These are phyloP conservation scores for Aspergillus olivimuriae DNA, from an alignment of 495 filamentous ascomycete genomes.

Conservation along the genomic window DNA sequence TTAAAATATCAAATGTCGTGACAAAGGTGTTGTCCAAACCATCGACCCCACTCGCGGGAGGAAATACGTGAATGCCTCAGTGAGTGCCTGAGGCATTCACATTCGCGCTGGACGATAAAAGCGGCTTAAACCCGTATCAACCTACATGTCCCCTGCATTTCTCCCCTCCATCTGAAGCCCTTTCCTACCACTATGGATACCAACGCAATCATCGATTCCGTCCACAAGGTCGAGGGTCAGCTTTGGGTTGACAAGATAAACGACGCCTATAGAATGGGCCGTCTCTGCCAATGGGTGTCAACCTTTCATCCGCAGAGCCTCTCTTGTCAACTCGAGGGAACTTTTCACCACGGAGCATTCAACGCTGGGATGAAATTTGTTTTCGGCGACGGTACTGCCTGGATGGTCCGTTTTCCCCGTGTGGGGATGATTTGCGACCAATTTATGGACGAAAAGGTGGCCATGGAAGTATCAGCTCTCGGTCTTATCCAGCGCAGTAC, in stretches of 20 bases:
- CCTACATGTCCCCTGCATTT: too few species aligned
- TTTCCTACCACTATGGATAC: constrained; percentile 23
- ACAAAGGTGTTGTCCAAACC: too few species aligned
- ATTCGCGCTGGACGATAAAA: too few species aligned
- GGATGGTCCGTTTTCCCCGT: constrained; percentile 37
- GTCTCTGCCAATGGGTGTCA: constrained; percentile 31
- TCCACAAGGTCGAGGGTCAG: constrained; percentile 17
- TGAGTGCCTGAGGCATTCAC: too few species aligned
- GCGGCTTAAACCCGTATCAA: too few species aligned
- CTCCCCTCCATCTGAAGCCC: too few species aligned
- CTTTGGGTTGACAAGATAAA: constrained; percentile 34
- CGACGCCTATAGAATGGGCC: constrained; percentile 20
- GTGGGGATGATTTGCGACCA: constrained; percentile 24
- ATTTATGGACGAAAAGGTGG: constrained; percentile 35
- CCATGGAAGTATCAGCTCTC: constrained; percentile 35
- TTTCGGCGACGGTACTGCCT: constrained; percentile 27
- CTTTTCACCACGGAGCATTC: constrained; percentile 31
- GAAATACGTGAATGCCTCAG: too few species aligned
- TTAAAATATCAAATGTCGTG: too few species aligned
- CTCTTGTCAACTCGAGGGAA: constrained; percentile 25
- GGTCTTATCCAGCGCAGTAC: constrained; percentile 28
- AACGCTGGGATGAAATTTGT: constrained; percentile 30
- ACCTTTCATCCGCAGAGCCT: constrained; percentile 30
- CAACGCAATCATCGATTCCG: constrained; percentile 19
- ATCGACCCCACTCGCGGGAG: too few species aligned